Base-by-base conservation (phyloP, 2,329 filamentous ascomycete species). In the Fusarium penzigii region DNA sequence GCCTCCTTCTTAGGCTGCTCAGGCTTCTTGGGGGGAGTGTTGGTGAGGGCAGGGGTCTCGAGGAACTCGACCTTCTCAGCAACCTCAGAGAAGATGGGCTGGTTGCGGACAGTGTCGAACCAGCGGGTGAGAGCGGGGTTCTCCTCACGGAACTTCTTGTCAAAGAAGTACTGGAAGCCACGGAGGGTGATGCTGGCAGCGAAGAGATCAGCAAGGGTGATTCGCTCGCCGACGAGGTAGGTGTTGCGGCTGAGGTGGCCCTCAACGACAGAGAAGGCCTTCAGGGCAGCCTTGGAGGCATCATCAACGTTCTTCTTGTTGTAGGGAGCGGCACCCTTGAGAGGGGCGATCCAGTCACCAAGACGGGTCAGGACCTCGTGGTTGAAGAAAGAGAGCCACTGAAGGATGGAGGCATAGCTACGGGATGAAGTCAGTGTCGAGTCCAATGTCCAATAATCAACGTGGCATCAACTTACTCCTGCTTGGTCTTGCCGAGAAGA, bases 401-500 rank as follows among this genome's bases (percentile, higher is more conserved):
- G 90, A 73, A 99, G 83, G 77, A 99, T 99, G 66, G 92, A 92
- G 68, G 94, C 94, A 78, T 97, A 93, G 75, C 83, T 86, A 13
- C n/a, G n/a, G n/a, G 29, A 14, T 42, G 72, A 57, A 72, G 70
- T 59, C 48, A 46, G 50, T 16, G 11, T 7, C 20, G 17, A 20
- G 39, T 34, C 14, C 17, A 9, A 1, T 25, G 17, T 39, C 43
- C 10, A 13, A 20, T 32, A 14, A 17, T 34, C 25, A 8, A 38
- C 29, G 25, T 5, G 39, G 42, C 13, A n/a, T 42, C n/a, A 53
- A 72, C 81, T 74, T 79, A 92, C 86, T 99, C 94, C 83, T 99
- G 93, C 89, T 99, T 99, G 80, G 92, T 99, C 88, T 97, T 97
- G 73, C 94, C 94, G 68, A 99, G 87, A 64, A 99, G 92, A 66